Conservation (phyloP, 164 flowering plant genomes). For the Umbellularia californica region DNA sequence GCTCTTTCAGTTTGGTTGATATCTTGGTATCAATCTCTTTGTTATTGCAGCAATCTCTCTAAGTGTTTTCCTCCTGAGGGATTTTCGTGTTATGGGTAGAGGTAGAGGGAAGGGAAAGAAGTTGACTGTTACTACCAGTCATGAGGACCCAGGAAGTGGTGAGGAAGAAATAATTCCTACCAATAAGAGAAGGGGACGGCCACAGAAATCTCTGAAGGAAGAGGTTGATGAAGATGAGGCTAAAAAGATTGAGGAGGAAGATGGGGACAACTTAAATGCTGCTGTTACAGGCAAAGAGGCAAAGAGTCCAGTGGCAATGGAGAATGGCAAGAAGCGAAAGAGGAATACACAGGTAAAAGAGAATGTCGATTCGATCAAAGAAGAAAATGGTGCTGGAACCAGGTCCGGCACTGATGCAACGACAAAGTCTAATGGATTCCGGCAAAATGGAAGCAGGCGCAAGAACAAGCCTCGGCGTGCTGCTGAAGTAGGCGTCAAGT, state of each 20-base stretch:
- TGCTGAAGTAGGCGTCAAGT: constrained; percentile 76
- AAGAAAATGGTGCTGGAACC: constrained; percentile 44
- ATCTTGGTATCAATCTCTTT: neutral
- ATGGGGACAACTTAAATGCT: constrained; percentile 29
- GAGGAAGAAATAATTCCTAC: constrained; percentile 70
- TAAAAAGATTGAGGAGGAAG: constrained; percentile 44
- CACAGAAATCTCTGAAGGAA: constrained; percentile 69
- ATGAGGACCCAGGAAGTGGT: constrained; percentile 66
- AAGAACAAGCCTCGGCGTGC: constrained; percentile 84
- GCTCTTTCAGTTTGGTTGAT: constrained; percentile 3
- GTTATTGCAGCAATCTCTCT: constrained; percentile 22
- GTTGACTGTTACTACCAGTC: constrained; percentile 32
- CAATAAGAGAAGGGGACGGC: constrained; percentile 75
- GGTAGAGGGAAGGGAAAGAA: constrained; percentile 84
- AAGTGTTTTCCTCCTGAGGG: constrained; percentile 13
- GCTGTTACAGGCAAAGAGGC: constrained; percentile 28
- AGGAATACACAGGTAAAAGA: constrained; percentile 41
- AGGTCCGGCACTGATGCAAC: constrained; percentile 37
- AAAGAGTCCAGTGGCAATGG: constrained; percentile 25
- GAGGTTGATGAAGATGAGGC: constrained; percentile 55
- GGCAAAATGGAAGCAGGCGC: constrained; percentile 63
- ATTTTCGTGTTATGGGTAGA: constrained; percentile 53
- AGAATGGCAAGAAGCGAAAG: constrained; percentile 63
- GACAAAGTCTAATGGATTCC: constrained; percentile 48
- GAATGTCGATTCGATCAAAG: constrained; percentile 33